Percentiles rank a stretch among this genome's conserved stretches.
Evolutionary conservation across 1,139 yeast species (phyloP).

Genomic region (Hemisphaericaspora xylofermentans): DNA sequence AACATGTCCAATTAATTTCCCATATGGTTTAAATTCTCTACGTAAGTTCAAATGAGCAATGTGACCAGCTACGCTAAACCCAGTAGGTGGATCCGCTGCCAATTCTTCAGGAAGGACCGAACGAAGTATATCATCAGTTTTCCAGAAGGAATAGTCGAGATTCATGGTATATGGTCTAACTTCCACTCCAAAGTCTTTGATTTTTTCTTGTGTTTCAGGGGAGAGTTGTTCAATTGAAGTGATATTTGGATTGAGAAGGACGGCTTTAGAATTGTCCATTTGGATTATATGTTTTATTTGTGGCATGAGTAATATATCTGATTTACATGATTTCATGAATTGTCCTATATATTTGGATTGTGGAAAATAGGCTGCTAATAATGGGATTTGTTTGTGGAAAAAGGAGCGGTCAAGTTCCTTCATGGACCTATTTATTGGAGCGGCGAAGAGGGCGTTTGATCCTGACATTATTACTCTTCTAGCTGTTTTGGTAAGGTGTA

Average conservation of each 20-base stretch:
- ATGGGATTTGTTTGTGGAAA: slow-evolving; percentile 54
- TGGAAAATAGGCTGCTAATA: slow-evolving; percentile 68
- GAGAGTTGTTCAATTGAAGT: slow-evolving; percentile 31
- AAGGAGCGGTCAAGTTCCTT: slow-evolving; percentile 60
- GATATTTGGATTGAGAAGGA: slow-evolving; percentile 46
- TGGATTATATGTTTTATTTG: slow-evolving; percentile 65
- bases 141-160: slow-evolving; percentile 80
- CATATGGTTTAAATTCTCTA: slow-evolving; percentile 83
- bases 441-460: slow-evolving; percentile 37
- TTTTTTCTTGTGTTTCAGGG: slow-evolving; percentile 37
- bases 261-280: slow-evolving; percentile 53
- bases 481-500: slow-evolving; percentile 21
- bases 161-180: slow-evolving; percentile 55
- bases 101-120: slow-evolving; percentile 75
- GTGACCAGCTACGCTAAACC: slow-evolving; percentile 94
- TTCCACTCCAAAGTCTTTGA: slow-evolving; percentile 47
- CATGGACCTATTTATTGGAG: slow-evolving; percentile 73
- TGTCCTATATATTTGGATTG: slow-evolving; percentile 61
- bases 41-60: slow-evolving; percentile 89
- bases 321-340: slow-evolving; percentile 52
- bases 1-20: slow-evolving; percentile 80
- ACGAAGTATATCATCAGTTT: slow-evolving; percentile 76
- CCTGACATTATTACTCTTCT: slow-evolving; percentile 27
- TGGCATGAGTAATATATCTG: slow-evolving; percentile 61
- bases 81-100: slow-evolving; percentile 77